These are phyloP conservation scores for Coniochaeta sp. DNA, from an alignment of 2,329 filamentous ascomycete genomes.

Conservation along the genomic window DNA sequence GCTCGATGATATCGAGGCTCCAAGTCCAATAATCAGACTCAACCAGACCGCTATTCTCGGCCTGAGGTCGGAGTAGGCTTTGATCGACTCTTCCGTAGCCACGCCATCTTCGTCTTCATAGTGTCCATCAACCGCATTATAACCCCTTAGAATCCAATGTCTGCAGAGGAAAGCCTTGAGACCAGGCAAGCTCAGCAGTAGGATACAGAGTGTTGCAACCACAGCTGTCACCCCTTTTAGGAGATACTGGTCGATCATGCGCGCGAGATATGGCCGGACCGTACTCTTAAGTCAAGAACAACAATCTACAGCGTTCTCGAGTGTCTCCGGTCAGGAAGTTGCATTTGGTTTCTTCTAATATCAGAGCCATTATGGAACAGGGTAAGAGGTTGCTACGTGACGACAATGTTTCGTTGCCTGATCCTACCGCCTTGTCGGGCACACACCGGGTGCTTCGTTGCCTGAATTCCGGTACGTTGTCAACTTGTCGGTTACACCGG, in stretches of 20 bases:
- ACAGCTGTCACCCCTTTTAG: constrained; percentile 5
- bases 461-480: too few species aligned
- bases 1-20: constrained; percentile 14
- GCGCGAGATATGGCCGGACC: neutral
- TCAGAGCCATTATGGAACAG: neutral
- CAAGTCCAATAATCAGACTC: constrained; percentile 17
- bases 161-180: constrained; percentile 3
- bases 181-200: constrained; percentile 8
- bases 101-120: constrained; percentile 23
- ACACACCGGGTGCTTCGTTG: too few species aligned
- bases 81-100: constrained; percentile 23
- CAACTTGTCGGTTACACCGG: too few species aligned
- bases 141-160: constrained; percentile 4
- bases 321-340: neutral
- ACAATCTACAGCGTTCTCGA: neutral
- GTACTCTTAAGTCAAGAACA: neutral
- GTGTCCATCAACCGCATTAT: constrained; percentile 14
- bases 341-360: neutral
- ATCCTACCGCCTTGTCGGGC: neutral
- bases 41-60: constrained; percentile 18
- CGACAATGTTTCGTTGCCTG: neutral
- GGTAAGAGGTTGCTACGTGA: neutral
- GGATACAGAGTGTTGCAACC: constrained; percentile 4
- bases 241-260: constrained; percentile 7
- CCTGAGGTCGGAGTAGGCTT: constrained; percentile 19